Conservation (phyloP, 768 basidiomycete species). For the Mycena epipterygia region DNA sequence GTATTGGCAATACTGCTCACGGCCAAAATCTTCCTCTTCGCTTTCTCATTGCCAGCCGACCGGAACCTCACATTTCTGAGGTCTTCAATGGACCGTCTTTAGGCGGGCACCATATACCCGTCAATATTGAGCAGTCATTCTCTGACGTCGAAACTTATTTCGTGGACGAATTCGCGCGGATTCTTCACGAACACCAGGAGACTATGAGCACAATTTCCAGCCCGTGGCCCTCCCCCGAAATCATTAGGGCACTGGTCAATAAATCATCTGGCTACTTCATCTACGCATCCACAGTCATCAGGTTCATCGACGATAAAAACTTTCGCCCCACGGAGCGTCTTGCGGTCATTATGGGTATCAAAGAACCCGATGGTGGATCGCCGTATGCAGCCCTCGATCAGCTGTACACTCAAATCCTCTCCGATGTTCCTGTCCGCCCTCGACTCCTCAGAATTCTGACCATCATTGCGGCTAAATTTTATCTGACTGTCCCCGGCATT, state of each 20-base stretch:
- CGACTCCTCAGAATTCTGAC: neutral
- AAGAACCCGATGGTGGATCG: neutral
- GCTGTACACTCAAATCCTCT: slow-evolving; percentile 20
- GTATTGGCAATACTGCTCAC: neutral
- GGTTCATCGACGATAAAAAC: slow-evolving; percentile 6
- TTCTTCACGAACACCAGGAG: neutral
- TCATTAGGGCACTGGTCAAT: neutral
- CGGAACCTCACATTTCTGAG: neutral
- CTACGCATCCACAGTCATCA: slow-evolving; percentile 9
- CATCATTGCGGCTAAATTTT: neutral
- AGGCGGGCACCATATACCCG: neutral
- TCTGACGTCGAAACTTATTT: neutral
- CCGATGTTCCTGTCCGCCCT: neutral
- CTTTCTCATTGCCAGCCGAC: neutral
- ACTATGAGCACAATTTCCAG: neutral
- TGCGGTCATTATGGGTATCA: neutral
- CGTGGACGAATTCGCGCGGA: neutral
- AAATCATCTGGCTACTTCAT: slow-evolving; percentile 25
- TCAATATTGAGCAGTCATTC: neutral
- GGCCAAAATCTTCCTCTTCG: neutral
- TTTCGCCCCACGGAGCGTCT: slow-evolving; percentile 15
- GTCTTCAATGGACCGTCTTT: neutral
- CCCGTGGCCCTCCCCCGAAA: neutral
- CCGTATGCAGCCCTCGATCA: slow-evolving; percentile 3
- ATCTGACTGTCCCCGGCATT: neutral